phyloP scores from a whole-genome alignment of 495 filamentous ascomycete species.

The Lophiotrema nucula region DNA sequence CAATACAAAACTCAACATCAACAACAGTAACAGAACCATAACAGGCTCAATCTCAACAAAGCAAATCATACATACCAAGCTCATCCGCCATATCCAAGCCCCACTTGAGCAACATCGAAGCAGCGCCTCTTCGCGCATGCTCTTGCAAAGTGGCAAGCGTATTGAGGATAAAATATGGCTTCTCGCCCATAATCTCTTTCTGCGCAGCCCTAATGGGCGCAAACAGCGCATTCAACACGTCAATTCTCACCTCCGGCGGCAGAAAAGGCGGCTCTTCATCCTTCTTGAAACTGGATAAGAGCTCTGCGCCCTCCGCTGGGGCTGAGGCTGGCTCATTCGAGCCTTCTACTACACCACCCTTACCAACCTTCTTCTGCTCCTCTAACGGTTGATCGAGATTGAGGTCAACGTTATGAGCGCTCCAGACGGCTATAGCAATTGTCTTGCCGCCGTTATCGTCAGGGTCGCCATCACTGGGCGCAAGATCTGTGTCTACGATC shows the following conservation, averaged over 20 bases:
- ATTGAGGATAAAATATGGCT: conserved; percentile 22
- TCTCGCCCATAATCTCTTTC: conserved; percentile 18
- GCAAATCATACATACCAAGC: no score
- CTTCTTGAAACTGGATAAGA: background rate
- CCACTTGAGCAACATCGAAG: conserved; percentile 5
- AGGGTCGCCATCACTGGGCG: conserved; percentile 3
- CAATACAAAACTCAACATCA: no score
- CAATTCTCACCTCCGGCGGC: conserved; percentile 15
- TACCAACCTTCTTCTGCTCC: background rate
- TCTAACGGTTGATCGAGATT: background rate
- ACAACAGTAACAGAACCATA: no score
- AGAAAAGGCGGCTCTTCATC: conserved; percentile 3
- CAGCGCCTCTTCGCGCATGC: background rate
- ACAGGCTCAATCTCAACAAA: no score
- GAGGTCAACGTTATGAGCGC: background rate
- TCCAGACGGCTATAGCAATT: conserved; percentile 17
- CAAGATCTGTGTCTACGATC: conserved; percentile 16
- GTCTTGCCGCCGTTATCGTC: conserved; percentile 14
- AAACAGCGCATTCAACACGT: conserved; percentile 10
- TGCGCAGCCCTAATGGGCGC: conserved; percentile 7
- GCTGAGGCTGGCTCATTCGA: background rate
- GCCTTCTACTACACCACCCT: background rate
- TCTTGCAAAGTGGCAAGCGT: conserved; percentile 14
- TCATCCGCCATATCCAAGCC: conserved; percentile 11
- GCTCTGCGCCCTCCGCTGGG: background rate